Conservation (phyloP, 2,329 filamentous ascomycete species). For the Sporothrix pallida region DNA sequence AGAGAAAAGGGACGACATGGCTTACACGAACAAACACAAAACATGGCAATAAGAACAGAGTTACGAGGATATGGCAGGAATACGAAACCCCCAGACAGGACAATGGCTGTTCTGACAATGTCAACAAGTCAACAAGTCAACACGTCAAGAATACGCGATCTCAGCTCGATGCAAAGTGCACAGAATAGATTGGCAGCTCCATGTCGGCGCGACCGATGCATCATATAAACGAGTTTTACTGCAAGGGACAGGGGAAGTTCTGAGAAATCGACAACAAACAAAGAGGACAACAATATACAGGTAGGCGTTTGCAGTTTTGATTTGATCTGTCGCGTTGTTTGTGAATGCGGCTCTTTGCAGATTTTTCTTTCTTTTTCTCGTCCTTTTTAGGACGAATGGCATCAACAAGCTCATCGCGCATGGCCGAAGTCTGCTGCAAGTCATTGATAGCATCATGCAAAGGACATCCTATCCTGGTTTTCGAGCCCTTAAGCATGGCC, state of each 20-base stretch:
- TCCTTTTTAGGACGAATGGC: background rate
- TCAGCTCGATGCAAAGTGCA: background rate
- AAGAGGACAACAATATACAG: background rate
- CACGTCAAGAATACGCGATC: background rate
- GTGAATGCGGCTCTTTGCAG: background rate
- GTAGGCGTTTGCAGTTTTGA: background rate
- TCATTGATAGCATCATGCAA: slow-evolving; percentile 18
- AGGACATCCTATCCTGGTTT: background rate
- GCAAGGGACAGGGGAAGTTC: background rate
- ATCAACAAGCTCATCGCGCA: background rate
- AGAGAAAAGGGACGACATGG: background rate
- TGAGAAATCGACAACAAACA: background rate
- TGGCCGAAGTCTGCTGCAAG: slow-evolving; percentile 15
- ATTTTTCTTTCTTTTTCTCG: background rate
- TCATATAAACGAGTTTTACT: slow-evolving; percentile 7
- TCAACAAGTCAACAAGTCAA: too few relatives aligned
- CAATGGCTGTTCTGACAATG: too few relatives aligned
- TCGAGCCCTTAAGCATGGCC: background rate
- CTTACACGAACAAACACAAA: too few relatives aligned
- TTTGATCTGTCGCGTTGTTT: background rate
- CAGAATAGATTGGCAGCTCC: slow-evolving; percentile 2
- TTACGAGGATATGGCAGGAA: background rate
- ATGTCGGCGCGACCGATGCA: background rate
- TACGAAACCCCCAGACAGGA: background rate
- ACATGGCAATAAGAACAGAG: too few relatives aligned